Conservation (phyloP, 352 stramenopile species). For the Phytophthora meadii region DNA sequence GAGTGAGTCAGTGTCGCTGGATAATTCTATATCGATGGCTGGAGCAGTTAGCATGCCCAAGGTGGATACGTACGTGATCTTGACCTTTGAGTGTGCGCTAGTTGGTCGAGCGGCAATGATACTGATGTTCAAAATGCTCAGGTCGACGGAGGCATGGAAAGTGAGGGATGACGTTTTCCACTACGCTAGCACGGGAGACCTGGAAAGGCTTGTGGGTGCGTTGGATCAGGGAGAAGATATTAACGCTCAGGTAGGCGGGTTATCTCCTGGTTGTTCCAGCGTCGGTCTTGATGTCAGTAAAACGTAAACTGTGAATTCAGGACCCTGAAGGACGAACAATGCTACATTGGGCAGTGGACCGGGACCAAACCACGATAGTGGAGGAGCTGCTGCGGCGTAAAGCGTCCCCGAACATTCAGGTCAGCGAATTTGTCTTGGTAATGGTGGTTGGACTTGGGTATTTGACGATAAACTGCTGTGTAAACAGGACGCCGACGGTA, state of each 20-base stretch:
- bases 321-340: conserved; percentile 82
- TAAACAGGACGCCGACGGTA: conserved; percentile 71
- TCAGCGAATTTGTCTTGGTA: conserved; percentile 14
- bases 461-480: conserved; percentile 12
- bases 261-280: too few relatives aligned
- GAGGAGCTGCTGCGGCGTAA: conserved; percentile 60
- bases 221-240: conserved; percentile 54
- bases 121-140: conserved; percentile 17
- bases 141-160: conserved; percentile 82
- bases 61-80: conserved; percentile 65
- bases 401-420: conserved; percentile 68
- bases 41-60: conserved; percentile 68
- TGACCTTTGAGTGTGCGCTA: background rate
- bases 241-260: conserved; percentile 42
- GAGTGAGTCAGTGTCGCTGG: conserved; percentile 42
- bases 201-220: conserved; percentile 56
- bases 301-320: conserved; percentile 26
- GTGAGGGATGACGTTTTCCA: conserved; percentile 77
- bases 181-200: conserved; percentile 69
- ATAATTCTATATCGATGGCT: conserved; percentile 55
- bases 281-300: background rate
- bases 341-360: conserved; percentile 84
- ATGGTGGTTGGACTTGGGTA: background rate
- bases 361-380: conserved; percentile 58
- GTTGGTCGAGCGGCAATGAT: too few relatives aligned